These are phyloP conservation scores for Syncephalastrum monosporum DNA, from an alignment of 371 early-diverging fungal species.

Conservation along the genomic window DNA sequence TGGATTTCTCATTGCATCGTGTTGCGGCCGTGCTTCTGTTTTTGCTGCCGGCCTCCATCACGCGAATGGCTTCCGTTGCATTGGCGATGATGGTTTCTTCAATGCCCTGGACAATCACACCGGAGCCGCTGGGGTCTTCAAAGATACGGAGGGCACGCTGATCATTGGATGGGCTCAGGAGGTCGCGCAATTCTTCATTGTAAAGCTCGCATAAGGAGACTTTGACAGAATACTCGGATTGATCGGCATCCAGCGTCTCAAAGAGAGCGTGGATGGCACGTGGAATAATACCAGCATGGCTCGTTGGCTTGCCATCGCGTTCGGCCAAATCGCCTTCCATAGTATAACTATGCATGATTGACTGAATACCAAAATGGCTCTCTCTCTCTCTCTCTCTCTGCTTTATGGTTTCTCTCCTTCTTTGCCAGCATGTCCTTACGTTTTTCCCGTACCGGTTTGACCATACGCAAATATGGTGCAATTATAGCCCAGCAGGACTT, in stretches of 20 bases:
- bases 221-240: constrained; percentile 71
- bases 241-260: constrained; percentile 55
- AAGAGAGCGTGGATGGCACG: constrained; percentile 85
- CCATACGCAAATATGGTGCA: constrained; percentile 97
- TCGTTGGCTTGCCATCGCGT: constrained; percentile 25
- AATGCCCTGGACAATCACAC: constrained; percentile 79
- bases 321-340: constrained; percentile 82
- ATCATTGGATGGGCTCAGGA: constrained; percentile 59
- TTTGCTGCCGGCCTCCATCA: constrained; percentile 73
- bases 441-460: constrained; percentile 93
- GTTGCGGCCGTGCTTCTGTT: constrained; percentile 88
- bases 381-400: no score
- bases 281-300: constrained; percentile 89
- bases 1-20: constrained; percentile 88
- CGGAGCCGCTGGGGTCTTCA: constrained; percentile 68
- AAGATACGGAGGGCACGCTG: constrained; percentile 55
- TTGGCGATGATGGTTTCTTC: constrained; percentile 73
- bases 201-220: constrained; percentile 96
- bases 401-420: neutral
- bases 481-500: constrained; percentile 75
- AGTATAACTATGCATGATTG: constrained; percentile 50
- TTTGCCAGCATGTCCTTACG: constrained; percentile 27
- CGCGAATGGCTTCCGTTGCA: constrained; percentile 72
- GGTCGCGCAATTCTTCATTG: constrained; percentile 96
- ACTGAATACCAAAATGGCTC: neutral